Percentiles rank a stretch among this genome's conserved stretches.
These are phyloP conservation scores for Trichosporon asahii DNA, from an alignment of 1,284 basidiomycete species.

Conservation along the genomic window DNA sequence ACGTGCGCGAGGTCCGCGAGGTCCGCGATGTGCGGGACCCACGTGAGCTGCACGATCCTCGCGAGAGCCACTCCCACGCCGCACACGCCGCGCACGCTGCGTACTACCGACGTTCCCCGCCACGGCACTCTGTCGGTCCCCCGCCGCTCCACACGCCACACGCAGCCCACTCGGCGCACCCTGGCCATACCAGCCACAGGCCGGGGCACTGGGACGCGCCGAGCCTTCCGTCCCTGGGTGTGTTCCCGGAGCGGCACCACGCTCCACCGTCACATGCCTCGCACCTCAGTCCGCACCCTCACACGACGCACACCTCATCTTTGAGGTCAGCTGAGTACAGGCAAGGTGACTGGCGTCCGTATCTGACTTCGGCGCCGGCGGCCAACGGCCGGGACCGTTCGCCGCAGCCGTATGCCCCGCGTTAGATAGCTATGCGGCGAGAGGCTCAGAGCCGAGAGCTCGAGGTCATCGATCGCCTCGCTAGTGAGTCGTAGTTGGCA, in stretches of 20 bases:
- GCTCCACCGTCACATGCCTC: background rate
- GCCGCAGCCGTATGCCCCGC: conserved; percentile 15
- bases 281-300: background rate
- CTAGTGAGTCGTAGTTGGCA: no score
- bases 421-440: background rate
- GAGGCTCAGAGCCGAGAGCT: background rate
- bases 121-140: background rate
- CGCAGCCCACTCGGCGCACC: background rate
- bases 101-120: conserved; percentile 10
- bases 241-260: conserved; percentile 16
- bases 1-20: background rate
- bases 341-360: conserved; percentile 22
- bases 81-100: background rate
- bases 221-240: conserved; percentile 17
- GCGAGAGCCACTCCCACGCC: background rate
- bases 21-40: conserved; percentile 3
- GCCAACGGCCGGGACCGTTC: conserved; percentile 12
- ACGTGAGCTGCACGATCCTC: conserved; percentile 7
- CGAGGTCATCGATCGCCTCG: no score
- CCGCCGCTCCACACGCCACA: conserved; percentile 1
- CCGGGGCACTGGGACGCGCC: conserved; percentile 12
- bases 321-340: conserved; percentile 15
- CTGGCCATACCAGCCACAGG: background rate
- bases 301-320: background rate
- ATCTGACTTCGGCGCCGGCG: conserved; percentile 15